Evolutionary conservation across 495 filamentous ascomycete genomes (phyloP), one percentile per base, ranked within the genome.

Genomic region (Xylaria telfairii): DNA sequence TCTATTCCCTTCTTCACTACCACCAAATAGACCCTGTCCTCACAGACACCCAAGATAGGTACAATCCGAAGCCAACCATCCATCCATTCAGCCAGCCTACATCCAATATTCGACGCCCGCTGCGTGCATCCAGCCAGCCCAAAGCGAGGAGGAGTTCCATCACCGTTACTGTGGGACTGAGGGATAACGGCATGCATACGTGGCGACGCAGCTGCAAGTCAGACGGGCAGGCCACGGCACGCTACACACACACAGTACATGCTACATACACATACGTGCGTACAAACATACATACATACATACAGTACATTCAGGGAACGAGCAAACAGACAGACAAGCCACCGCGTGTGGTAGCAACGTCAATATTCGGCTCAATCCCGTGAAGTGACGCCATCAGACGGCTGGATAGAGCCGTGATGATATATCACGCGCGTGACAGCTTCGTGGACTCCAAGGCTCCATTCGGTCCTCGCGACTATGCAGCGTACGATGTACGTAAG

Each of bases 381-480:
- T 30, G n/a, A n/a, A n/a, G n/a, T n/a, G n/a, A 57, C 17, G 30
- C 47, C 21, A 21, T 51, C 47, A 51, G 47, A 51, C 47, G 47
- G 47, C 6, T 3, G n/a, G 44, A 13, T 10, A 26, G 21, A 53
- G 49, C 49, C 24, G 51, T 30, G 26, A 37, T 44, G 62, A 65
- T 53, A 44, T 39, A 24, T 51, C 44, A 65, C 46, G 30, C 39
- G 39, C 39, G 34, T 46, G 7, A 2, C 24, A 7, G 41, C 28
- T 17, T 62, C 5, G n/a, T n/a, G 7, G n/a, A 46, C 5, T n/a
- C 37, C 21, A 13, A 32, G 15, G 12, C 1, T 12, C n/a, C 47
- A 54, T 28, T 66, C 47, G 64, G 47, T 53, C 47, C 46, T 53
- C 47, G 46, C 34, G 21, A 66, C 64, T 51, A 19, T 54, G 8